Base-by-base conservation (phyloP, 441 rosid genomes). In the Rhodomyrtus psidioides region DNA sequence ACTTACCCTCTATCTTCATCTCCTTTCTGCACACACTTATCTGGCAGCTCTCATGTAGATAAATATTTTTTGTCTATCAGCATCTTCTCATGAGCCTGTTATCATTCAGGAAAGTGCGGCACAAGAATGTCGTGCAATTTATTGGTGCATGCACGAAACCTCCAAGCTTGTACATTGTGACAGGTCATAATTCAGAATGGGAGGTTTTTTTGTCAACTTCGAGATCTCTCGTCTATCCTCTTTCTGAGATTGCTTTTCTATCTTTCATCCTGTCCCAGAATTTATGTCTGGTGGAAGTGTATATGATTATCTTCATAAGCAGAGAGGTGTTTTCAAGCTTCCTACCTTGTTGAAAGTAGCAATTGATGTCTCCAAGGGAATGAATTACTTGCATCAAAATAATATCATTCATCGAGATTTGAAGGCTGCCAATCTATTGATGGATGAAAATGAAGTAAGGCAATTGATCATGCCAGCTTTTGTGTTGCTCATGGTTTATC, bases 111-210 rank as follows among this genome's bases (percentile, higher is more conserved):
- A 94, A 93, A 91, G 95, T 92, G 62, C 92, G 97, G 57, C 97
- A 94, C 90, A 94, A 93, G 86, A 93, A 93, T 74, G 96, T 94
- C 49, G 95, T 94, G 76, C 96, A 94, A 87, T 94, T 94, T 90
- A 93, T 94, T 84, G 97, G 97, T 88, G 95, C 97, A 87, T 94
- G 97, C 91, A 94, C 97, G 81, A 92, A 93, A 90, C 93, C 97
- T 74, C 95, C 94, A 39, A 90, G 91, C 89, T 89, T 94, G 89
- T 92, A 93, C 90, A 94, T 94, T 75, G 91, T 94, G 84, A 94
- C 97, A 86, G 97, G 97, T 93, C 85, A 88, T 27, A 82, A 86
- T 81, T 59, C 30, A 26, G 55, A 13, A 55, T 79, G 46, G 30
- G 27, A 60, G 39, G 17, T 34, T 19, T 82, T 85, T 57, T 23